A percentile compares a stretch with the other conserved stretches of the same genome.
phyloP scores from a whole-genome alignment of 1,139 yeast genomes.

The Pichiaceae sp. region DNA sequence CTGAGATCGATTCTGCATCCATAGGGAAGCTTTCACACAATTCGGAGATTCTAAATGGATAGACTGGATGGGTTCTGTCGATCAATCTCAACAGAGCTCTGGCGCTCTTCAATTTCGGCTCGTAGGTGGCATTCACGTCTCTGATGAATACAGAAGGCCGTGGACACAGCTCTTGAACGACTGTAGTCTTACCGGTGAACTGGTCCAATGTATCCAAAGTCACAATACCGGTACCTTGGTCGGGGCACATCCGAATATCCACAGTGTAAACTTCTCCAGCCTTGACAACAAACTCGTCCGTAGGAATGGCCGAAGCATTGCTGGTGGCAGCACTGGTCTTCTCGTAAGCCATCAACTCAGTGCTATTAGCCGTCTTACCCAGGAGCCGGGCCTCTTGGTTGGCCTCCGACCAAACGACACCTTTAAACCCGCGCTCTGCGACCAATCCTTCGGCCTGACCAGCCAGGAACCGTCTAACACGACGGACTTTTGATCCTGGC shows the following conservation, averaged over 20 bases:
- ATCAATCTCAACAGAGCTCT: slow-evolving; percentile 63
- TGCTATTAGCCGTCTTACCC: slow-evolving; percentile 28
- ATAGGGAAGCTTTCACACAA: slow-evolving; percentile 55
- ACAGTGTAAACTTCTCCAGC: slow-evolving; percentile 85
- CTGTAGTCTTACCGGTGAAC: slow-evolving; percentile 53
- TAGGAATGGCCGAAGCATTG: slow-evolving; percentile 42
- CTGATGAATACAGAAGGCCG: slow-evolving; percentile 73
- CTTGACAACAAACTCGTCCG: slow-evolving; percentile 63
- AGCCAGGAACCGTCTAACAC: slow-evolving; percentile 86
- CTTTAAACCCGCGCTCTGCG: slow-evolving; percentile 87
- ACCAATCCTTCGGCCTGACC: slow-evolving; percentile 92
- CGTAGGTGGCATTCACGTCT: slow-evolving; percentile 72
- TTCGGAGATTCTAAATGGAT: slow-evolving; percentile 79
- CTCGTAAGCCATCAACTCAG: slow-evolving; percentile 14
- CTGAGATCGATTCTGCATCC: slow-evolving; percentile 21
- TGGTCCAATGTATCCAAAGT: slow-evolving; percentile 61
- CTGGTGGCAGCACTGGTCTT: slow-evolving; percentile 27
- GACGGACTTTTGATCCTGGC: slow-evolving; percentile 88
- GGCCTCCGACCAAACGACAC: slow-evolving; percentile 84
- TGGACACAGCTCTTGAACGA: slow-evolving; percentile 40
- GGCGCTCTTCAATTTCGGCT: slow-evolving; percentile 66
- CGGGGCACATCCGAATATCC: slow-evolving; percentile 75
- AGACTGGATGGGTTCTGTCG: slow-evolving; percentile 73
- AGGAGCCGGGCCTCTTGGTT: slow-evolving; percentile 64
- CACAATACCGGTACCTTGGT: slow-evolving; percentile 51